A percentile compares a stretch with the other conserved stretches of the same genome.
Evolutionary conservation across 331 rosid species (phyloP).

Genomic region (Acacia pycnantha): DNA sequence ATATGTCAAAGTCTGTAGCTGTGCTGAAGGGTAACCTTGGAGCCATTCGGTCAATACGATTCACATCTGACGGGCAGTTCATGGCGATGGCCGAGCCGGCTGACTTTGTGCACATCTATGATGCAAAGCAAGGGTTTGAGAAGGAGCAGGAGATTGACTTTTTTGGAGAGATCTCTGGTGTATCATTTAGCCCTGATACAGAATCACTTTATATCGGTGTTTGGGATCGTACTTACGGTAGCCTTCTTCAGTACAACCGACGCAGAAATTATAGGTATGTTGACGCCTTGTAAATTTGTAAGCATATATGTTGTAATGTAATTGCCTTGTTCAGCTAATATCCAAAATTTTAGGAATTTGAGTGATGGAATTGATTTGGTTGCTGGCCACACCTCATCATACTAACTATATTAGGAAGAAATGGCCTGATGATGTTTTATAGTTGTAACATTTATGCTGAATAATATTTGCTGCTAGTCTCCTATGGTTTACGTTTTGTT

Average conservation of each 20-base stretch:
- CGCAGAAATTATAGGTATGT: slow-evolving; percentile 57
- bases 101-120: slow-evolving; percentile 85
- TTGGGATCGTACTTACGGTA: slow-evolving; percentile 90
- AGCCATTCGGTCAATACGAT: slow-evolving; percentile 83
- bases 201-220: slow-evolving; percentile 84
- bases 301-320: slow-evolving; percentile 25
- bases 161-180: slow-evolving; percentile 91
- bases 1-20: slow-evolving; percentile 74
- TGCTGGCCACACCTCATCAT: slow-evolving; percentile 30
- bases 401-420: slow-evolving; percentile 18
- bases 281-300: slow-evolving; percentile 56
- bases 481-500: neutral
- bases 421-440: slow-evolving; percentile 28
- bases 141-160: slow-evolving; percentile 88
- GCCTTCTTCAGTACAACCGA: slow-evolving; percentile 85
- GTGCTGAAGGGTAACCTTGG: slow-evolving; percentile 91
- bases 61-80: slow-evolving; percentile 78
- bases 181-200: slow-evolving; percentile 92
- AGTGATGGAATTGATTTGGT: slow-evolving; percentile 17
- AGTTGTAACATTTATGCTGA: slow-evolving; percentile 35
- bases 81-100: slow-evolving; percentile 97
- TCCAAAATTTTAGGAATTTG: slow-evolving; percentile 37
- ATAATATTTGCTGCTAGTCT: slow-evolving; percentile 25
- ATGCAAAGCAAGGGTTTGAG: slow-evolving; percentile 67
- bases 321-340: slow-evolving; percentile 26